These are phyloP conservation scores for Cynara cardunculus DNA, from an alignment of 129 eudicot species.

Conservation along the genomic window DNA sequence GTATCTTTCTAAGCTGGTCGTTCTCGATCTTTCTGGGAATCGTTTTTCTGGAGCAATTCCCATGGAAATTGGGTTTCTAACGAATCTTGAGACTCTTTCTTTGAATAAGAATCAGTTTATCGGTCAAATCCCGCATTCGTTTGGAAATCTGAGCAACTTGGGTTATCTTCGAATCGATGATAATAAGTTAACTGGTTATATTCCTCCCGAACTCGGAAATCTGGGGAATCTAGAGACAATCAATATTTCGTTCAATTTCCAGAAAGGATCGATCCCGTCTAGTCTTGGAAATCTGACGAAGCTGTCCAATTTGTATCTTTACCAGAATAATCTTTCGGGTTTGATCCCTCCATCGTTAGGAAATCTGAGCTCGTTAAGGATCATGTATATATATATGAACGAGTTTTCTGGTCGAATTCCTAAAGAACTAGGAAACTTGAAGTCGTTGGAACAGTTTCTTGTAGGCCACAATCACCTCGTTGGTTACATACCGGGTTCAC, in stretches of 20 bases:
- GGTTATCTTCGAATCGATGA: slow-evolving; percentile 6
- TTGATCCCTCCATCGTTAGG: slow-evolving; percentile 33
- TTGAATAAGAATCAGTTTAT: slow-evolving; percentile 2
- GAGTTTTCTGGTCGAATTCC: slow-evolving; percentile 38
- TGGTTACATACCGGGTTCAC: slow-evolving; percentile 35
- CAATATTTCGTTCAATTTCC: slow-evolving; percentile 18
- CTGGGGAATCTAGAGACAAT: slow-evolving; percentile 16
- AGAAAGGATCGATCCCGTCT: slow-evolving; percentile 26
- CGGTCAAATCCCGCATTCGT: slow-evolving; percentile 13
- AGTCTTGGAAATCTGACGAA: slow-evolving; percentile 23
- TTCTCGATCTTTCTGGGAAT: slow-evolving; percentile 39
- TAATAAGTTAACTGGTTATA: slow-evolving; percentile 22
- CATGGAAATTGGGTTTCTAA: slow-evolving; percentile 30
- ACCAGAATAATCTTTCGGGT: slow-evolving; percentile 24
- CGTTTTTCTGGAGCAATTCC: slow-evolving; percentile 33
- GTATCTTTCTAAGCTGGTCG: slow-evolving; percentile 27
- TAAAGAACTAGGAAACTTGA: slow-evolving; percentile 14
- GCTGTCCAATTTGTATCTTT: slow-evolving; percentile 23
- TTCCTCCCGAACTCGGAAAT: slow-evolving; percentile 27
- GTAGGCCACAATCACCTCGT: slow-evolving; percentile 18
- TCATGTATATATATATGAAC: slow-evolving; percentile 7
- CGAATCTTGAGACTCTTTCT: slow-evolving; percentile 7
- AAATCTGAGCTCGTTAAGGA: slow-evolving; percentile 18
- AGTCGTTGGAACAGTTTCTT: background rate
- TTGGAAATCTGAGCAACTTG: slow-evolving; percentile 15